These are phyloP conservation scores for Tephrocybe sp. DNA, from an alignment of 768 basidiomycete species.

Conservation along the genomic window DNA sequence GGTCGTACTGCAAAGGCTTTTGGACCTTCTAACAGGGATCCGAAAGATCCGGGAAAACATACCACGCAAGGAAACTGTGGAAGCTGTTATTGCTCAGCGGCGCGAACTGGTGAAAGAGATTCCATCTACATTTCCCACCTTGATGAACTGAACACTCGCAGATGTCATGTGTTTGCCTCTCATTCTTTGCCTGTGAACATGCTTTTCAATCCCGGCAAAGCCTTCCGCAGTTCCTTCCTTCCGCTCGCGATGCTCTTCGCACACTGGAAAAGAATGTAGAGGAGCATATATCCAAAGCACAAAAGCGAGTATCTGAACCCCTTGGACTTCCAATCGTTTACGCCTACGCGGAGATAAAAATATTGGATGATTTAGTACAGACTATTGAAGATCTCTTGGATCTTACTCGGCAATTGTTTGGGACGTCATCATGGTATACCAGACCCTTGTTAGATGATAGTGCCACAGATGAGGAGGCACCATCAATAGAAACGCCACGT, in stretches of 20 bases:
- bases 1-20: constrained; percentile 34
- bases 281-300: constrained; percentile 24
- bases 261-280: constrained; percentile 33
- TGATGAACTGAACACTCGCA: background rate
- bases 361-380: constrained; percentile 38
- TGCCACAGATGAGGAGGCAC: background rate
- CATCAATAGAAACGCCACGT: background rate
- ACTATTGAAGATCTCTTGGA: constrained; percentile 40
- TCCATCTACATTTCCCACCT: background rate
- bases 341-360: constrained; percentile 41
- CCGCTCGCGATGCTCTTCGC: constrained; percentile 36
- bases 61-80: constrained; percentile 40
- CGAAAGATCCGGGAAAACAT: constrained; percentile 48
- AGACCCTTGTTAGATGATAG: background rate
- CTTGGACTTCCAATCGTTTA: constrained; percentile 38
- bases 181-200: constrained; percentile 47
- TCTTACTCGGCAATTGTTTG: constrained; percentile 39
- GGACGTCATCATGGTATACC: constrained; percentile 42
- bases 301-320: constrained; percentile 21
- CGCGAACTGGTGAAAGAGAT: constrained; percentile 32
- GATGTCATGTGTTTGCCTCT: constrained; percentile 45
- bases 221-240: constrained; percentile 50
- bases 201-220: constrained; percentile 44
- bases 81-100: constrained; percentile 34
- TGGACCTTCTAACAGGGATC: constrained; percentile 43